Evolutionary conservation across 805 yeast species (phyloP), one percentile per base, ranked within the genome.

Genomic region (Wickerhamomyces tratensis): DNA sequence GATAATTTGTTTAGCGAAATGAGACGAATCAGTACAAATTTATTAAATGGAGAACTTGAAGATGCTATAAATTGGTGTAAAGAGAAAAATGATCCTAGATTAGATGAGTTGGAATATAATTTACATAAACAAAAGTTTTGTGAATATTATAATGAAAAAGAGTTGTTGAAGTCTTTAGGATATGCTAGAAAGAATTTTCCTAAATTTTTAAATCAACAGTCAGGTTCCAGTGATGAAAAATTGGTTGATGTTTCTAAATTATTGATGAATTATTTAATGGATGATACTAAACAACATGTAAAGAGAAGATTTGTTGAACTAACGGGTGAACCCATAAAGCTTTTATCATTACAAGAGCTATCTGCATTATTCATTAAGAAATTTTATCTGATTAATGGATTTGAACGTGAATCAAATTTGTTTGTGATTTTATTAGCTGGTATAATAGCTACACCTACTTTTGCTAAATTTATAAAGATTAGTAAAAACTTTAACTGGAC

Each of bases 401-500:
- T 76, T 27, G 64, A 78, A 2, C 65, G 72, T 3, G 75, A 76
- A 38, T 74, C 82, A 3, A 77, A 82, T 0, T 49, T 79, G 11
- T 71, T 65, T 49, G 54, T 71, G 39, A 66, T 79, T 0, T 57
- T 74, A 1, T 53, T 75, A 33, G 69, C 82, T 5, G 78, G 82
- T 13, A 63, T 71, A 15, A 58, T 74, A 12, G 72, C 84, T 6
- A 59, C 77, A 39, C 82, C 81, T 20, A 65, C 57, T 39, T 69
- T 76, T 41, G 61, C 72, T 39, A 78, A 77, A 52, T 71, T 71
- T 48, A 67, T 69, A 38, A 61, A 60, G 35, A 59, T 72, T 33
- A 56, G 62, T 27, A 61, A 61, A 7, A 59, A 58, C 34, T 58
- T 76, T 3, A 74, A 70, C 41, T 78, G 84, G 84, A 68, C 79